Evolutionary conservation across 352 stramenopile genomes (phyloP), one percentile per base, ranked within the genome.

Genomic region (Halophytophthora batemanensis): DNA sequence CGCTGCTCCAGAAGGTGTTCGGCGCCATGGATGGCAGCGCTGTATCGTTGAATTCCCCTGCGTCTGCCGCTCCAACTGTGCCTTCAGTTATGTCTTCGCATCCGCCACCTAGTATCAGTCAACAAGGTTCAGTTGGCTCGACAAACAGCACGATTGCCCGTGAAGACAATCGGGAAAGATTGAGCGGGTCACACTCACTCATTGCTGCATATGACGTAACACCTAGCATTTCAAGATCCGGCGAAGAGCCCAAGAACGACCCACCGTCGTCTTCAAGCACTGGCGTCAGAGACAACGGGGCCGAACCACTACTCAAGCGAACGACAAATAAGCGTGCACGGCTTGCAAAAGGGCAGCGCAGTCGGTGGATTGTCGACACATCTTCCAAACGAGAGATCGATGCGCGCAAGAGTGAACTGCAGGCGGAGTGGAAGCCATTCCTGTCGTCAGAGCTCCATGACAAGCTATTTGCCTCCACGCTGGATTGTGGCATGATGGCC

Each of bases 341-440:
- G 21, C 50, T 93, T 23, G 53, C 63, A 3, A 88, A 86, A 47
- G 78, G 72, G 3, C 80, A 87, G 37, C 81, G 69, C 57, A 93
- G 89, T 62, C 88, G 85, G 56, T 95, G 85, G 85, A 69, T 93
- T 44, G 92, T 95, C 42, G 82, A 95, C 23, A 47, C 75, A 6
- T 86, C 77, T 14, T 88, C 80, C 0, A 48, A 69, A 8, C 81
- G 59, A 48, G 82, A 95, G 41, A 87, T 92, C 60, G 77, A 61
- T 35, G 50, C 48, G 5, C 76, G 85, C 18, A 91, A 92, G 64
- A 57, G 53, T 31, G 82, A 95, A 53, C 64, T 95, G 2, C 77
- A 95, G 37, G 59, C 56, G 1, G 85, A 95, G 48, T 95, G 85
- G 85, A 74, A 81, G 10, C 71, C 77, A 1, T 93, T 75, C 48